Conservation (phyloP, 2,329 filamentous ascomycete genomes). For the Akanthomyces muscarius region DNA sequence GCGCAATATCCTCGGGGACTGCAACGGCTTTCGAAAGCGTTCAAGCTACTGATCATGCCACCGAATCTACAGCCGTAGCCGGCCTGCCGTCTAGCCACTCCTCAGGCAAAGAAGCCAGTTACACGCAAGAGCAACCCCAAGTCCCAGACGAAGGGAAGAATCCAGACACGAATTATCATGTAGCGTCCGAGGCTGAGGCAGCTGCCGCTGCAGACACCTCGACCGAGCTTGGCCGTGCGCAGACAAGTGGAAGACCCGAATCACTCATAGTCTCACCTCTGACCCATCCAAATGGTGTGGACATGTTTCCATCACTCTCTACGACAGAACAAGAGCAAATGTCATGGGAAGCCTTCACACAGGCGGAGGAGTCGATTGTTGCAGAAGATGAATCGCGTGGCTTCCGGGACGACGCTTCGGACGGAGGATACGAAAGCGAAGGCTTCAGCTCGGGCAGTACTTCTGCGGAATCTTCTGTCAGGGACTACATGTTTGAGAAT, state of each 20-base stretch:
- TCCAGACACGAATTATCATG: not conserved
- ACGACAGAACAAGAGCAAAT: slow-evolving; percentile 33
- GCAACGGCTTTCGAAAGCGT: not conserved
- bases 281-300: slow-evolving; percentile 35
- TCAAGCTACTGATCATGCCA: not conserved
- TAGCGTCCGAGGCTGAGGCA: not conserved
- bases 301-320: slow-evolving; percentile 35
- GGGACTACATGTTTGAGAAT: slow-evolving; percentile 53
- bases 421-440: slow-evolving; percentile 38
- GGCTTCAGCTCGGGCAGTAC: slow-evolving; percentile 34
- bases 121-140: not conserved
- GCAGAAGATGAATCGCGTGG: slow-evolving; percentile 31
- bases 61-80: not conserved
- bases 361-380: slow-evolving; percentile 35
- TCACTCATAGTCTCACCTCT: slow-evolving; percentile 28
- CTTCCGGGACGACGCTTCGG: slow-evolving; percentile 25
- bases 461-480: slow-evolving; percentile 37
- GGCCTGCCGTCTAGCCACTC: not conserved
- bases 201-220: not conserved
- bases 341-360: slow-evolving; percentile 33
- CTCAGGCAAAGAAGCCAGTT: not conserved
- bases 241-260: slow-evolving; percentile 16
- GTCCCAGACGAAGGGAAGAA: not conserved
- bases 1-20: not conserved
- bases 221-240: not conserved